Conservation (phyloP, 1,284 basidiomycete species). For the Leccinum pachyderme region DNA sequence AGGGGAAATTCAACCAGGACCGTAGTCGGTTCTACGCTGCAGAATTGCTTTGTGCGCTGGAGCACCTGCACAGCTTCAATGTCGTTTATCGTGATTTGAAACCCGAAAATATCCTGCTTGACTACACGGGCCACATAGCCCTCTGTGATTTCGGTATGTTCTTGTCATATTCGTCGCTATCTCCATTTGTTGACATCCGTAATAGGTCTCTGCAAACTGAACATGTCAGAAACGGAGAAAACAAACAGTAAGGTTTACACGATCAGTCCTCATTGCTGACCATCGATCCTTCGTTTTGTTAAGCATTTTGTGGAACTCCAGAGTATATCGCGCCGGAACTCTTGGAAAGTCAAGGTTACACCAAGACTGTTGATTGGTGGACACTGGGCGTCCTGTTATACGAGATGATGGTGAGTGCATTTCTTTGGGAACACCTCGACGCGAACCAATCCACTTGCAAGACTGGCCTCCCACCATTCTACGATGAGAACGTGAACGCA, state of each 20-base stretch:
- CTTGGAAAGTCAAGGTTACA: constrained; percentile 95
- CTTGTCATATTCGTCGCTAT: neutral
- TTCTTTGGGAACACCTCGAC: neutral
- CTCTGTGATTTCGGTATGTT: constrained; percentile 88
- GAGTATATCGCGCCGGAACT: constrained; percentile 98
- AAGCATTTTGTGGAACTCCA: constrained; percentile 98
- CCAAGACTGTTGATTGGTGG: constrained; percentile 99
- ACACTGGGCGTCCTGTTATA: constrained; percentile 96
- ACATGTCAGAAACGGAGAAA: constrained; percentile 97
- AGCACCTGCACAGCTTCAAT: constrained; percentile 97
- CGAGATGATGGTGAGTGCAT: constrained; percentile 86
- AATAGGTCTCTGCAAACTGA: constrained; percentile 91
- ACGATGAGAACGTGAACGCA: constrained; percentile 97
- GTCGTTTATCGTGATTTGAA: constrained; percentile 98
- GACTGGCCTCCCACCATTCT: constrained; percentile 97
- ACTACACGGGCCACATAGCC: constrained; percentile 98
- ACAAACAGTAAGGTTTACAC: constrained; percentile 79
- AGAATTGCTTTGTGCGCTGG: constrained; percentile 90
- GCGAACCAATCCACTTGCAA: constrained; percentile 31
- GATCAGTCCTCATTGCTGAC: neutral
- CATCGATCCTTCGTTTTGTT: constrained; percentile 3
- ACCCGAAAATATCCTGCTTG: constrained; percentile 95
- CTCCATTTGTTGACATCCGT: constrained; percentile 6
- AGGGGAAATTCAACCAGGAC: constrained; percentile 94
- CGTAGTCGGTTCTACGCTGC: constrained; percentile 96